Conservation (phyloP, 148 eudicot genomes). For the Spergularia bocconei region DNA sequence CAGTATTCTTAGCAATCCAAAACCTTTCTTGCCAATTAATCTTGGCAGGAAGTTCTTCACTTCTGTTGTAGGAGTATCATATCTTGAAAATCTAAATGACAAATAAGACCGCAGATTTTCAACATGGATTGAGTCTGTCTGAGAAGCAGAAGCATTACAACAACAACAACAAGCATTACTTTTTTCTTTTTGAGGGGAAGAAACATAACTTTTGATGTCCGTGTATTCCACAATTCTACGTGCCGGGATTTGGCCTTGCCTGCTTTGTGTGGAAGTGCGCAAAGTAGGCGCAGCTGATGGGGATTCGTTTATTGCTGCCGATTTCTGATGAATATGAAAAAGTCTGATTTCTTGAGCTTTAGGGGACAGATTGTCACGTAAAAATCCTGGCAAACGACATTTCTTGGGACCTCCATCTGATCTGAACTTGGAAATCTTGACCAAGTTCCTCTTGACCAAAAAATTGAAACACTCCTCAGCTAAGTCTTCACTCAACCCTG, state of each 20-base stretch:
- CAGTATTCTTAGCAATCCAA: constrained; percentile 47
- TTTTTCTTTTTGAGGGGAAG: not conserved
- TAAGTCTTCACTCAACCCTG: constrained; percentile 26
- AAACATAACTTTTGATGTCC: constrained; percentile 21
- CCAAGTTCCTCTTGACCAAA: constrained; percentile 38
- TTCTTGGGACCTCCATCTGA: constrained; percentile 43
- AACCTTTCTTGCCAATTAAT: constrained; percentile 26
- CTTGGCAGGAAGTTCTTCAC: constrained; percentile 36
- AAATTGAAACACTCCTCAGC: constrained; percentile 36
- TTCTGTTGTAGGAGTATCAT: constrained; percentile 44
- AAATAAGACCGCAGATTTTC: constrained; percentile 39
- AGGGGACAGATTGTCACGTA: constrained; percentile 30
- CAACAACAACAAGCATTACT: too few relatives aligned
- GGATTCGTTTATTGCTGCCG: not conserved
- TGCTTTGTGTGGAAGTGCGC: too few relatives aligned
- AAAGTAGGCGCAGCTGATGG: too few relatives aligned
- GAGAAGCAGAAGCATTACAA: constrained; percentile 9
- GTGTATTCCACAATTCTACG: constrained; percentile 38
- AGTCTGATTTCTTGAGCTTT: constrained; percentile 37
- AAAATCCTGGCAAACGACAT: constrained; percentile 36
- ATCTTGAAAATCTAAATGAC: constrained; percentile 36
- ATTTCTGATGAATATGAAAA: constrained; percentile 30
- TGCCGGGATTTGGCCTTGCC: too few relatives aligned
- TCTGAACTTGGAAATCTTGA: constrained; percentile 39
- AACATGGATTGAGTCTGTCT: not conserved